Percentiles rank a stretch among this genome's conserved stretches.
Evolutionary conservation across 208 protist genomes (phyloP).

Genomic region (Jaenimonas drosophilae): DNA sequence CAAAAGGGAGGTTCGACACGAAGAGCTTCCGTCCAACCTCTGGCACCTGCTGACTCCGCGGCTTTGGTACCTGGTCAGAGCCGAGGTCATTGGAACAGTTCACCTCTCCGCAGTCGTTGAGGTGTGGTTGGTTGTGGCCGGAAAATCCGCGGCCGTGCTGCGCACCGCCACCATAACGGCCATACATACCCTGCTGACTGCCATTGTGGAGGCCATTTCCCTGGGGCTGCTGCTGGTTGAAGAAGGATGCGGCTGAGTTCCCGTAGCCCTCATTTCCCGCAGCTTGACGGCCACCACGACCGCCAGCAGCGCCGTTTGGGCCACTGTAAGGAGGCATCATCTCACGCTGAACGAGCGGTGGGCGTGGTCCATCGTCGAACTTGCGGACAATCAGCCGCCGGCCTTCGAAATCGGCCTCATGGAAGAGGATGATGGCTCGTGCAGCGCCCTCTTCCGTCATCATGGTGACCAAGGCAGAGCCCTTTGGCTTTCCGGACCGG

Average conservation of each 20-base stretch:
- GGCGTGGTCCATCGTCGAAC: constrained; percentile 74
- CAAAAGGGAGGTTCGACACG: constrained; percentile 77
- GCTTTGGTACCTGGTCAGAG: constrained; percentile 48
- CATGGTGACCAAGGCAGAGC: constrained; percentile 82
- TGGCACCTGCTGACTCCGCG: constrained; percentile 62
- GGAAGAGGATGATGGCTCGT: constrained; percentile 66
- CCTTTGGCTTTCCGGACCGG: constrained; percentile 54
- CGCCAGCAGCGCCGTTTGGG: constrained; percentile 9
- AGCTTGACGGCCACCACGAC: constrained; percentile 9
- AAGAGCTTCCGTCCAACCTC: constrained; percentile 66
- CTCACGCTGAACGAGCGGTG: constrained; percentile 59
- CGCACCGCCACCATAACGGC: neutral
- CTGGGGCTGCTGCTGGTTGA: too few relatives aligned
- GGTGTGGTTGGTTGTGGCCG: too few relatives aligned
- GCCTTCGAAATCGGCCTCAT: constrained; percentile 86
- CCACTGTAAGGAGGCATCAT: constrained; percentile 53
- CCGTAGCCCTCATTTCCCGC: constrained; percentile 12
- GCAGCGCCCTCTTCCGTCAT: constrained; percentile 47
- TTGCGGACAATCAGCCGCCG: constrained; percentile 76
- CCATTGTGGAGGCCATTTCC: too few relatives aligned
- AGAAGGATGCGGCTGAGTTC: too few relatives aligned
- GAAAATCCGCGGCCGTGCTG: too few relatives aligned
- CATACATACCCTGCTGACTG: too few relatives aligned
- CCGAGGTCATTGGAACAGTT: too few relatives aligned
- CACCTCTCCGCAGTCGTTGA: too few relatives aligned